A percentile compares a stretch with the other conserved stretches of the same genome.
phyloP scores from a whole-genome alignment of 495 filamentous ascomycete genomes.

The Penicillium samsonianum region DNA sequence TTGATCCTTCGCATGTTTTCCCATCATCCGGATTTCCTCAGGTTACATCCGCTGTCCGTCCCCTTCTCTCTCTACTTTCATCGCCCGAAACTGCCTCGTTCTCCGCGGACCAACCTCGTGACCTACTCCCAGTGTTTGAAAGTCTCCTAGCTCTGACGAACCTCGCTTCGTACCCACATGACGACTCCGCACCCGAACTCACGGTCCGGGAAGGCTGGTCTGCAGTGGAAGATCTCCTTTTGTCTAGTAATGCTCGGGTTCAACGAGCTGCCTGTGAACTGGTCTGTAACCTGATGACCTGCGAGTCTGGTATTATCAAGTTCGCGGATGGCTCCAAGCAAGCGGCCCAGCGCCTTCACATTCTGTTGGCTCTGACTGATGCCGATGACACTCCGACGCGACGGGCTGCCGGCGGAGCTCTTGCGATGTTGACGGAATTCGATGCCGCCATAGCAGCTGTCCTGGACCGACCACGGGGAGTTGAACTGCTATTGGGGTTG shows the following conservation, averaged over 20 bases:
- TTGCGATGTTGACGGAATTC: slow-evolving; percentile 80
- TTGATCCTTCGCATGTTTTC: slow-evolving; percentile 85
- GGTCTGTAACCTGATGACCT: slow-evolving; percentile 86
- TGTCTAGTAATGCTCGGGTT: slow-evolving; percentile 73
- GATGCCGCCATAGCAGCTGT: slow-evolving; percentile 70
- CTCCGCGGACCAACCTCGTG: slow-evolving; percentile 61
- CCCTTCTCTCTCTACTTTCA: slow-evolving; percentile 70
- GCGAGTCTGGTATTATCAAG: slow-evolving; percentile 68
- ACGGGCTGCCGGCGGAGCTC: slow-evolving; percentile 80
- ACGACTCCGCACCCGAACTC: slow-evolving; percentile 63
- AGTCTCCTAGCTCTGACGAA: slow-evolving; percentile 90
- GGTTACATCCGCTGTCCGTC: slow-evolving; percentile 73
- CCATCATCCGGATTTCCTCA: slow-evolving; percentile 71
- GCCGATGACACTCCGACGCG: slow-evolving; percentile 77
- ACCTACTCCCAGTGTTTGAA: slow-evolving; percentile 90
- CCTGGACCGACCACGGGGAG: slow-evolving; percentile 65
- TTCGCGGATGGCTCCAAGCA: slow-evolving; percentile 70
- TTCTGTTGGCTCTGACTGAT: slow-evolving; percentile 84
- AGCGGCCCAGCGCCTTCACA: slow-evolving; percentile 71
- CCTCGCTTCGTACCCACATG: slow-evolving; percentile 70
- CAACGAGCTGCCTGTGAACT: slow-evolving; percentile 85
- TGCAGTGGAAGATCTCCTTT: slow-evolving; percentile 76
- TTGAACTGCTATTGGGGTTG: slow-evolving; percentile 68
- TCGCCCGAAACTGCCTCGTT: slow-evolving; percentile 44
- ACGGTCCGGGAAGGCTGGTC: slow-evolving; percentile 74